A percentile compares a stretch with the other conserved stretches of the same genome.
These are phyloP conservation scores for Malassezia psittaci DNA, from an alignment of 1,284 basidiomycete genomes.

Conservation along the genomic window DNA sequence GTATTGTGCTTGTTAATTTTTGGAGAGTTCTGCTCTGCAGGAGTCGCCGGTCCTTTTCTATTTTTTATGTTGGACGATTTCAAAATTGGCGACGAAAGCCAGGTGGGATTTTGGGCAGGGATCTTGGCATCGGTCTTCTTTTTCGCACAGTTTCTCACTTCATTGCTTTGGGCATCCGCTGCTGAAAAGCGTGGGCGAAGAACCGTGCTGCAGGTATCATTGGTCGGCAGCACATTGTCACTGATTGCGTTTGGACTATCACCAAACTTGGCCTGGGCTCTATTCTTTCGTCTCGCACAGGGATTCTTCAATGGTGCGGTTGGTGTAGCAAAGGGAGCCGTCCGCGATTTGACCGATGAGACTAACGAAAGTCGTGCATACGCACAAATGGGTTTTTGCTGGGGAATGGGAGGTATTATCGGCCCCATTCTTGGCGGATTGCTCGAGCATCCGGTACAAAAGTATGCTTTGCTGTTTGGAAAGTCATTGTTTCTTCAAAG, in stretches of 20 bases:
- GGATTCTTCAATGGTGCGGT: constrained; percentile 91
- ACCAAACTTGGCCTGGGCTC: constrained; percentile 56
- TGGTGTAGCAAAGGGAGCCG: constrained; percentile 72
- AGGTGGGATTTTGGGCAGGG: constrained; percentile 46
- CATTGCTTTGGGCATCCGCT: constrained; percentile 80
- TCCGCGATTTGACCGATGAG: constrained; percentile 74
- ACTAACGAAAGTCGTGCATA: constrained; percentile 89
- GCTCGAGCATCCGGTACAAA: constrained; percentile 58
- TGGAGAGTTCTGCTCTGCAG: constrained; percentile 61
- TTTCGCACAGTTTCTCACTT: constrained; percentile 61
- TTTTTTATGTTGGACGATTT: constrained; percentile 47
- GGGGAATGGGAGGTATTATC: constrained; percentile 76
- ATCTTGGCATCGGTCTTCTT: constrained; percentile 47
- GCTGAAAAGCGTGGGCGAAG: constrained; percentile 83
- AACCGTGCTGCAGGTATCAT: constrained; percentile 70
- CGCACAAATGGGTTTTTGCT: constrained; percentile 84
- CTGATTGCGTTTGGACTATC: constrained; percentile 75
- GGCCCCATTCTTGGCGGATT: constrained; percentile 65
- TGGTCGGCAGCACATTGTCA: constrained; percentile 70
- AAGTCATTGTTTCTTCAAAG: constrained; percentile 57
- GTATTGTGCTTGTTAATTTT: constrained; percentile 44
- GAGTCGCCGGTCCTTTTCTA: constrained; percentile 50
- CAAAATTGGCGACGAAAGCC: constrained; percentile 38
- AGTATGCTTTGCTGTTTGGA: constrained; percentile 68
- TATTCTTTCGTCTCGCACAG: constrained; percentile 78